Evolutionary conservation across 2,329 filamentous ascomycete genomes (phyloP), one percentile per base, ranked within the genome.

Genomic region (Aspergillus sojae): DNA sequence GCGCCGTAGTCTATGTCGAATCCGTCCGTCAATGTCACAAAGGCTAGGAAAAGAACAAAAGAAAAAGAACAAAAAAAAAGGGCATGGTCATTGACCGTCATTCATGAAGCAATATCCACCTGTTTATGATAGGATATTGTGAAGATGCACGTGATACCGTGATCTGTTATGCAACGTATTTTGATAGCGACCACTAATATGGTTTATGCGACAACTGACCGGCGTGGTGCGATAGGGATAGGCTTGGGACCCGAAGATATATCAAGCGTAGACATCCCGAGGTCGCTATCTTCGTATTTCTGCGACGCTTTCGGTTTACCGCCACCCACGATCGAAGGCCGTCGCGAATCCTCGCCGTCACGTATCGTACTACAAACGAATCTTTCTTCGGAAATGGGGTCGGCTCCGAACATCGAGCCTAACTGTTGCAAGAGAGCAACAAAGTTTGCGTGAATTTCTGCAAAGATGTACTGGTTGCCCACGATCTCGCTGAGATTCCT

Each of bases 401-500:
- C 68, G 10, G 79, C 79, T 4, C 81, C 81, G 68, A 82, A 82
- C 74, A 80, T 79, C 19, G 75, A 73, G 11, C 81, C 79, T 28
- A 84, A 70, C 63, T 81, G 79, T 63, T 81, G 79, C 7, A 84
- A 70, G n/a, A 84, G 69, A n/a, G 77, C 78, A 21, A 83, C 80
- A 71, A 88, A 87, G 60, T 83, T 77, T 36, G 80, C 81, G 71
- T 88, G 85, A 10, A 87, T 73, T 66, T 86, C 83, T 12, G 85
- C 82, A 68, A 88, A 88, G 67, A 88, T 84, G 73, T 83, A 82
- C 62, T 85, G 84, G 61, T 85, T 83, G 43, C 85, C 85, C 6
- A 86, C 83, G 57, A 88, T 86, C 70, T 88, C 85, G 16, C 83
- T 81, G n/a, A 88, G 75, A 60, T 83, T 85, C 65, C 85, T 82